phyloP scores from a whole-genome alignment of 2,329 filamentous ascomycete genomes.

The Pyrenophora seminiperda region DNA sequence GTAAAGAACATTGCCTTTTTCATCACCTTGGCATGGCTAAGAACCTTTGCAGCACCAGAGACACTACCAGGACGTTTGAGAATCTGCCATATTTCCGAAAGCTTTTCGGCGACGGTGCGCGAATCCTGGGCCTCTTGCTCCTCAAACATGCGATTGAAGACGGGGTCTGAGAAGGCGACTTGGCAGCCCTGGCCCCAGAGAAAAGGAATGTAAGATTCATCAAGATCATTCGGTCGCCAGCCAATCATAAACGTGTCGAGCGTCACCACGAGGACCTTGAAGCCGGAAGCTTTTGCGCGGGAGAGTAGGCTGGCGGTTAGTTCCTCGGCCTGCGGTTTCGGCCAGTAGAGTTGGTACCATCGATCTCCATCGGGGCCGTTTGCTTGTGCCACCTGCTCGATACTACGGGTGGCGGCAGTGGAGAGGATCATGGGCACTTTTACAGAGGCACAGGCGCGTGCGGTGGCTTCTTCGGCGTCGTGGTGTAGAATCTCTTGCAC shows the following conservation, averaged over 20 bases:
- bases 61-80: conserved; percentile 45
- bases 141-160: conserved; percentile 44
- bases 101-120: conserved; percentile 37
- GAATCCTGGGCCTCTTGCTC: conserved; percentile 40
- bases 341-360: conserved; percentile 81
- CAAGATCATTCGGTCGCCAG: conserved; percentile 72
- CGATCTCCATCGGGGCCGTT: conserved; percentile 60
- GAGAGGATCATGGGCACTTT: conserved; percentile 70
- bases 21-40: conserved; percentile 42
- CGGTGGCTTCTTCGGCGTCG: conserved; percentile 68
- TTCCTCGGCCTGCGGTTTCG: conserved; percentile 65
- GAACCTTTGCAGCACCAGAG: conserved; percentile 38
- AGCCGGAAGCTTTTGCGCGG: conserved; percentile 67
- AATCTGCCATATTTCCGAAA: conserved; percentile 46
- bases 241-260: conserved; percentile 72
- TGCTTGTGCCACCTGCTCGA: conserved; percentile 69
- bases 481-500: conserved; percentile 70
- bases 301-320: conserved; percentile 67
- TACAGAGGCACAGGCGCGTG: conserved; percentile 64
- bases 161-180: conserved; percentile 45
- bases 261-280: conserved; percentile 70
- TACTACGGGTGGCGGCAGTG: conserved; percentile 66
- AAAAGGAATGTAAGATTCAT: conserved; percentile 66
- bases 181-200: conserved; percentile 51
- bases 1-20: conserved; percentile 47